phyloP scores from a whole-genome alignment of 805 yeast species.

The Saturnispora hagleri region DNA sequence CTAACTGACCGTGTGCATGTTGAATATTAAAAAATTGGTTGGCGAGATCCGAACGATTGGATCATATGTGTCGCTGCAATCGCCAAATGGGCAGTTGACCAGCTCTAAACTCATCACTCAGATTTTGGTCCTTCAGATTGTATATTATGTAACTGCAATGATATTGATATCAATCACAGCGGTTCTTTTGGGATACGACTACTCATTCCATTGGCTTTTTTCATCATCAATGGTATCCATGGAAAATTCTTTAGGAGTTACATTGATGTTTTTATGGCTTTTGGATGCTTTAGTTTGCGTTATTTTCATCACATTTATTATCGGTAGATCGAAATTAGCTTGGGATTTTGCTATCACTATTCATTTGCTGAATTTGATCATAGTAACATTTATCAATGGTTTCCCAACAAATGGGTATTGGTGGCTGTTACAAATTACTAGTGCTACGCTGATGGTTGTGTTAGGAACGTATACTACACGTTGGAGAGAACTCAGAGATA shows the following conservation, averaged over 20 bases:
- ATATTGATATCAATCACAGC: conserved; percentile 58
- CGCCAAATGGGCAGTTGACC: conserved; percentile 4
- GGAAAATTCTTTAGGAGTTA: conserved; percentile 74
- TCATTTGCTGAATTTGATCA: conserved; percentile 66
- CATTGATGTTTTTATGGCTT: conserved; percentile 69
- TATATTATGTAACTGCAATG: conserved; percentile 69
- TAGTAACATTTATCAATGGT: conserved; percentile 56
- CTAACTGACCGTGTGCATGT: not conserved
- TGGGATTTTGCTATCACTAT: conserved; percentile 96
- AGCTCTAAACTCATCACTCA: conserved; percentile 32
- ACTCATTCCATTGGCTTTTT: conserved; percentile 62
- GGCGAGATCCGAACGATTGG: not conserved
- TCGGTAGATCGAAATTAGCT: conserved; percentile 87
- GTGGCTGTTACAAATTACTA: conserved; percentile 73
- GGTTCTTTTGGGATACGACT: conserved; percentile 59
- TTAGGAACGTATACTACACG: conserved; percentile 86
- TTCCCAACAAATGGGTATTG: conserved; percentile 69
- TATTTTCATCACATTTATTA: conserved; percentile 72
- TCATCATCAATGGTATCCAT: conserved; percentile 69
- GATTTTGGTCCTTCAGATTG: conserved; percentile 65
- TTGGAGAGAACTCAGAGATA: conserved; percentile 84
- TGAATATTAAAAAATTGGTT: not conserved
- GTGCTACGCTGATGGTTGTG: conserved; percentile 60
- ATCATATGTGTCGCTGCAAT: not conserved
- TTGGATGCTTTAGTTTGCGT: conserved; percentile 78